Evolutionary conservation across 2,329 filamentous ascomycete genomes (phyloP).

Genomic region (Didymella exigua): DNA sequence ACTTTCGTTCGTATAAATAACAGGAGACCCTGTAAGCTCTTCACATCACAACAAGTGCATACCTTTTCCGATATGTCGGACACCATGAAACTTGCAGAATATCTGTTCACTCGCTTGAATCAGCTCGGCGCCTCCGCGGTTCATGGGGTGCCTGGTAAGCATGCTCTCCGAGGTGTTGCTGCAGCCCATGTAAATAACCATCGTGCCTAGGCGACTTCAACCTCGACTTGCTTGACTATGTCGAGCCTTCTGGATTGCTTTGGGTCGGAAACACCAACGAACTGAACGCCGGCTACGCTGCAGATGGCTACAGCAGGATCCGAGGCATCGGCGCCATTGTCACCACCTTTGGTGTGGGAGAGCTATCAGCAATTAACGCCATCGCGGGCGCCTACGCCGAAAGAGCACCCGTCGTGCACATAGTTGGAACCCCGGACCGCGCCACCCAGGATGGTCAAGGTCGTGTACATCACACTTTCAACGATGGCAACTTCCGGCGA

Average conservation of each 20-base stretch:
- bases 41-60: no score
- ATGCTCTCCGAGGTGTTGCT: no score
- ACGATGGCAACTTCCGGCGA: slow-evolving; percentile 60
- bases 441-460: slow-evolving; percentile 52
- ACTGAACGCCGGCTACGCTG: slow-evolving; percentile 60
- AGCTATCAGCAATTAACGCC: slow-evolving; percentile 72
- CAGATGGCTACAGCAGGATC: slow-evolving; percentile 61
- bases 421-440: slow-evolving; percentile 60
- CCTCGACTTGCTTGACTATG: slow-evolving; percentile 42
- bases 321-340: slow-evolving; percentile 68
- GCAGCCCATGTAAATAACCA: no score
- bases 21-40: no score
- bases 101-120: slow-evolving; percentile 33
- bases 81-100: slow-evolving; percentile 32
- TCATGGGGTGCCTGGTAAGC: slow-evolving; percentile 49
- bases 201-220: slow-evolving; percentile 38
- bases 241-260: slow-evolving; percentile 43
- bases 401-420: slow-evolving; percentile 69
- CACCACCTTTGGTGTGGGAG: slow-evolving; percentile 76
- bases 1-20: not conserved
- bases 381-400: slow-evolving; percentile 77
- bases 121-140: slow-evolving; percentile 49
- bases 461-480: slow-evolving; percentile 70
- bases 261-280: slow-evolving; percentile 61
- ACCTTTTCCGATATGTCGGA: not conserved